phyloP scores from a whole-genome alignment of 495 filamentous ascomycete species.

The Penicillium ochrochloron region DNA sequence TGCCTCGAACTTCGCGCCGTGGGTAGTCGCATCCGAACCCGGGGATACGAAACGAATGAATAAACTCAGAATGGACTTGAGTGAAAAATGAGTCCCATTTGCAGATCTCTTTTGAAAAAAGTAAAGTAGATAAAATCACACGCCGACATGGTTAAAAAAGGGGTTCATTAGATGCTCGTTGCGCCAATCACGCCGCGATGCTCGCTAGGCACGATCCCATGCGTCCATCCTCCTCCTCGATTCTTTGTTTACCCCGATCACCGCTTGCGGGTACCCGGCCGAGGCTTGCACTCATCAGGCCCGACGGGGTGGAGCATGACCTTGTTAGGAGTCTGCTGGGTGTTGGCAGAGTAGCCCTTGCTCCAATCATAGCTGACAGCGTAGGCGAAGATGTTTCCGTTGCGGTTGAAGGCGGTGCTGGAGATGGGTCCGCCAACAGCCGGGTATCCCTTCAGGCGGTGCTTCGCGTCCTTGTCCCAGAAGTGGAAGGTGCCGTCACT shows the following conservation, averaged over 20 bases:
- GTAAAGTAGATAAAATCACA: constrained; percentile 22
- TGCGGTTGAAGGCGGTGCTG: constrained; percentile 74
- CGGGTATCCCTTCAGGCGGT: constrained; percentile 87
- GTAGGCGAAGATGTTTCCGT: constrained; percentile 85
- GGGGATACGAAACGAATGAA: neutral
- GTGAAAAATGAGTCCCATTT: constrained; percentile 27
- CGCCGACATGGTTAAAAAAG: constrained; percentile 32
- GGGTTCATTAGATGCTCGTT: constrained; percentile 41
- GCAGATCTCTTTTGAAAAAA: constrained; percentile 19
- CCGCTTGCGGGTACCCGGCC: constrained; percentile 72
- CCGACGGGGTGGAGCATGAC: constrained; percentile 83
- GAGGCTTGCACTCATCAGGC: constrained; percentile 80
- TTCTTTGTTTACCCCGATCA: constrained; percentile 41
- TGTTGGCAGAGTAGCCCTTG: constrained; percentile 81
- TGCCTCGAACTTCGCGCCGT: neutral
- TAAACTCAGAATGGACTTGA: constrained; percentile 1
- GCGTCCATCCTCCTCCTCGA: constrained; percentile 8
- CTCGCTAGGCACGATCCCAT: constrained; percentile 1
- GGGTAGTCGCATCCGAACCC: neutral
- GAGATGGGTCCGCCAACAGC: constrained; percentile 80
- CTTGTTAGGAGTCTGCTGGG: constrained; percentile 70
- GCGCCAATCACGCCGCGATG: constrained; percentile 26
- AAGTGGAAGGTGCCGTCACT: constrained; percentile 88
- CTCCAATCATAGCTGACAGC: constrained; percentile 95
- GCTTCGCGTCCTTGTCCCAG: constrained; percentile 89